Conservation (phyloP, 2,329 filamentous ascomycete species). For the Penicillium sp. region DNA sequence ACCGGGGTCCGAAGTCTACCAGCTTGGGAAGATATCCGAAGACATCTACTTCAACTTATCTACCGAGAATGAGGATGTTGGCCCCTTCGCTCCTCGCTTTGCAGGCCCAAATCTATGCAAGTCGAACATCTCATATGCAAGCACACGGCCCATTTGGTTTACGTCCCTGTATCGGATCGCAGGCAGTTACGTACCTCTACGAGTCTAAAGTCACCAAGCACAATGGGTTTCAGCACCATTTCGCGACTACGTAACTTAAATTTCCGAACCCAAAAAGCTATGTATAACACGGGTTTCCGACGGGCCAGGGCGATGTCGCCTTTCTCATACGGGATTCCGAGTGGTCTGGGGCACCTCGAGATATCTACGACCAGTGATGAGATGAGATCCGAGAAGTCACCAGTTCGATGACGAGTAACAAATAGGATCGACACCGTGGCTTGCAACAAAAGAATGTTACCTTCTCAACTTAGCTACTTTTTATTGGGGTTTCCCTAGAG, state of each 20-base stretch:
- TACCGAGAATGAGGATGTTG: background rate
- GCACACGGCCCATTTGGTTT: background rate
- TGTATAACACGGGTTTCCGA: slow-evolving; percentile 16
- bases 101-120: background rate
- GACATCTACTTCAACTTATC: background rate
- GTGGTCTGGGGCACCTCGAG: background rate
- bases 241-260: background rate
- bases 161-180: background rate
- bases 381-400: background rate
- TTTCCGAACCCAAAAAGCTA: background rate
- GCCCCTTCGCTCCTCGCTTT: background rate
- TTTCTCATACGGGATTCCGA: background rate
- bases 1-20: slow-evolving; percentile 15
- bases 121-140: background rate
- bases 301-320: slow-evolving; percentile 20
- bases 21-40: slow-evolving; percentile 10
- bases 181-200: background rate
- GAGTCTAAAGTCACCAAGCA: too few relatives aligned
- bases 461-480: slow-evolving; percentile 11
- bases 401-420: background rate
- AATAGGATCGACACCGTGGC: background rate
- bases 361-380: slow-evolving; percentile 12
- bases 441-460: slow-evolving; percentile 10
- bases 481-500: background rate
- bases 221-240: background rate